phyloP scores from a whole-genome alignment of 2,329 filamentous ascomycete genomes.

The Aspergillus costaricaensis region DNA sequence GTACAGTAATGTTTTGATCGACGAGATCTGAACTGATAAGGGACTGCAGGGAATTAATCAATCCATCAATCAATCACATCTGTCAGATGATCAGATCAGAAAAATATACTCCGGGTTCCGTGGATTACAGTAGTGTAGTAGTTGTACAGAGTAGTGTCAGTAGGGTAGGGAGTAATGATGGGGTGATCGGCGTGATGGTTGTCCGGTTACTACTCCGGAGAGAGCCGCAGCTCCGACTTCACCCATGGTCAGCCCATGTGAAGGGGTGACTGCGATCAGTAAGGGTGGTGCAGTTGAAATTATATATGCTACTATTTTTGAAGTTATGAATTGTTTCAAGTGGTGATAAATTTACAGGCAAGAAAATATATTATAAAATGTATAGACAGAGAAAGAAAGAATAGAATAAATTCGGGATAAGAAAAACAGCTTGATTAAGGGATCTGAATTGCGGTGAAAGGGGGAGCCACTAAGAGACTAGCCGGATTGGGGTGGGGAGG shows the following conservation, averaged over 20 bases:
- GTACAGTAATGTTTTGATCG: not conserved
- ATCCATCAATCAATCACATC: not conserved
- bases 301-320: too few species aligned
- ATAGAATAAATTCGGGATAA: too few species aligned
- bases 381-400: too few species aligned
- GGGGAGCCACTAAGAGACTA: constrained; percentile 21
- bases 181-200: not conserved
- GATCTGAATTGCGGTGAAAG: constrained; percentile 2
- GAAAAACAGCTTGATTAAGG: too few species aligned
- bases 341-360: too few species aligned
- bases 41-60: not conserved
- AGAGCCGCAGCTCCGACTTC: constrained; percentile 1
- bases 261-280: not conserved
- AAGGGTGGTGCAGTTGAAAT: not conserved
- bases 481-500: constrained; percentile 26
- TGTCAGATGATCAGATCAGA: not conserved
- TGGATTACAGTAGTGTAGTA: not conserved
- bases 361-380: too few species aligned
- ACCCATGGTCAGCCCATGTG: constrained; percentile 1
- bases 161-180: not conserved
- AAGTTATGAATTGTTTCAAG: too few species aligned
- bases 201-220: not conserved
- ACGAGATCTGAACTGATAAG: not conserved
- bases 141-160: not conserved
- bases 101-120: not conserved